A percentile compares a stretch with the other conserved stretches of the same genome.
These are phyloP conservation scores for Scleroderma bovista DNA, from an alignment of 768 basidiomycete species.

Conservation along the genomic window DNA sequence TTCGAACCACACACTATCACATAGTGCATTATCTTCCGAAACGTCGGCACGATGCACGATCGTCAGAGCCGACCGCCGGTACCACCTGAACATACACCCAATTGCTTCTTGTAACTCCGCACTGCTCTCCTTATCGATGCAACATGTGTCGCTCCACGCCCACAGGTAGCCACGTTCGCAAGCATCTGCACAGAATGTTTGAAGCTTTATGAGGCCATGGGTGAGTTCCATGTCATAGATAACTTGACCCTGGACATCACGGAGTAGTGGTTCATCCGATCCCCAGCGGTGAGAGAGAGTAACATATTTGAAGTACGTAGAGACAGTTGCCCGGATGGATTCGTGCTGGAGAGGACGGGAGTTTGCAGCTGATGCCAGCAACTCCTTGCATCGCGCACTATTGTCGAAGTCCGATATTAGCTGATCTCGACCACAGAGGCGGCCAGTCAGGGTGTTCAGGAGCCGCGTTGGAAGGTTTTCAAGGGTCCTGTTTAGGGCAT, in stretches of 20 bases:
- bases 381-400: not conserved
- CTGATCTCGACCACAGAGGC: too few relatives aligned
- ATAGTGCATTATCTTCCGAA: not conserved
- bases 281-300: slow-evolving; percentile 2
- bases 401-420: not conserved
- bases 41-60: not conserved
- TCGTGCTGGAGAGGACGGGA: not conserved
- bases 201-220: not conserved
- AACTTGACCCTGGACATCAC: not conserved
- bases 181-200: not conserved
- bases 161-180: not conserved
- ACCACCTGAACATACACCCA: slow-evolving; percentile 2
- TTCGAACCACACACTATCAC: not conserved
- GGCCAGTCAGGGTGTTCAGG: too few relatives aligned
- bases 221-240: not conserved
- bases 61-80: not conserved
- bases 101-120: slow-evolving; percentile 2
- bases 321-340: not conserved
- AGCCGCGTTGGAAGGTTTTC: too few relatives aligned
- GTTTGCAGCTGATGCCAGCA: not conserved
- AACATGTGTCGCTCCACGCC: slow-evolving; percentile 6
- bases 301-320: not conserved
- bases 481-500: too few relatives aligned
- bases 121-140: slow-evolving; percentile 1
- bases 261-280: not conserved